Base-by-base conservation (phyloP, 345 rosid species). In the Citrus medica region DNA sequence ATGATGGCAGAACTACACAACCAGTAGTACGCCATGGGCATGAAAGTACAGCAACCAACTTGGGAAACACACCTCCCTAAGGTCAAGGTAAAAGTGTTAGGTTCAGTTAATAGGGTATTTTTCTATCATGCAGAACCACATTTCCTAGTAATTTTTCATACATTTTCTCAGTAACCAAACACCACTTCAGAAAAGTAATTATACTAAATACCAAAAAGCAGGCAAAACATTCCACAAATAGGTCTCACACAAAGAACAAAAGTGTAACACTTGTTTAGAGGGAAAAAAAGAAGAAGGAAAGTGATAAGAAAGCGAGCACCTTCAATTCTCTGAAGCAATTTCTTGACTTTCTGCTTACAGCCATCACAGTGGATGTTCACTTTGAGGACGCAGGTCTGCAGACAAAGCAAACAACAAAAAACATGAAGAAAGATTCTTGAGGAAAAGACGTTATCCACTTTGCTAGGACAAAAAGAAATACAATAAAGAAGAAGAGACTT, bases 311-410 rank as follows among this genome's bases (percentile, higher is more conserved):
- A 80, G 71, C 32, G 55, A 67, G 79, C 72, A 93, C 98, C 98
- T 89, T 92, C 98, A 84, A 89, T 93, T 75, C 90, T 92, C 83
- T 89, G 98, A 66, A 93, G 92, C 48, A 90, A 85, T 82, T 93
- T 93, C 90, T 90, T 93, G 78, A 93, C 98, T 82, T 90, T 90
- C 78, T 88, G 89, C 87, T 86, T 92, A 85, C 98, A 93, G 22
- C 98, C 98, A 80, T 90, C 93, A 75, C 98, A 93, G 55, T 93
- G 96, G 13, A 93, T 90, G 87, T 82, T 92, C 79, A 93, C 98
- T 88, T 84, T 90, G 42, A 93, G 94, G 76, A 89, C 86, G 83
- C 79, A 90, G 38, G 90, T 92, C 98, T 92, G 91, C 19, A 53
- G 46, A 46, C 5, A 74, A 69, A 53, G 60, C 16, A 68, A 73